Evolutionary conservation across 2,329 filamentous ascomycete species (phyloP), one percentile per base, ranked within the genome.

Genomic region (Trichocomaceae sp.): DNA sequence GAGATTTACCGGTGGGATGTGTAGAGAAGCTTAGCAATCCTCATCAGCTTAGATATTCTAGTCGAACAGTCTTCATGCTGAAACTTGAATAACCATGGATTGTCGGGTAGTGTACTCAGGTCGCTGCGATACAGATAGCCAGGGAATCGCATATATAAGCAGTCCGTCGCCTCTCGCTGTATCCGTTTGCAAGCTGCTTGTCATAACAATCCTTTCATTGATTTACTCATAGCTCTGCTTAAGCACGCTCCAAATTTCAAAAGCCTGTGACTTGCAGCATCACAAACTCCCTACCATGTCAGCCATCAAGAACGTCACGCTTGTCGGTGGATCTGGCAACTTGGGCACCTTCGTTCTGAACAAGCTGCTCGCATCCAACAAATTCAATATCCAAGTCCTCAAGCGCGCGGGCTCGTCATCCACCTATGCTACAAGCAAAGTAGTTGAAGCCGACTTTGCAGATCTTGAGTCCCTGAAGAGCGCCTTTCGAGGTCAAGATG

Each of bases 351-450:
- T 57, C 53, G 64, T 78, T 44, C 63, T 78, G 23, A 54, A 68
- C 10, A 66, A 69, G 4, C 72, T 79, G 47, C 61, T 74, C 6
- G 61, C 70, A 2, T 57, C 66, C 4, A 68, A 67, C n/a, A 65
- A 68, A 22, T 81, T 85, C 69, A 72, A 75, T 54, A 70, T 84
- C 52, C 82, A 79, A 8, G 72, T 82, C 39, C 74, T 85, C 47
- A 79, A 77, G 22, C 81, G 83, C 19, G 54, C 62, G 19, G 66
- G 71, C 39, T 80, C 78, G 4, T 62, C 61, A 7, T 66, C 71
- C 26, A 65, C 65, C 0, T 63, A 68, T 54, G 71, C 73, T 1
- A 63, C 17, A 15, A 31, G 66, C 29, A 66, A 69, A 7, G 73
- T 81, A 31, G 64, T 77, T 59, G 69, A 70, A 7, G 74, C 77